Evolutionary conservation across 345 rosid species (phyloP).

Genomic region (Moricandia arvensis): DNA sequence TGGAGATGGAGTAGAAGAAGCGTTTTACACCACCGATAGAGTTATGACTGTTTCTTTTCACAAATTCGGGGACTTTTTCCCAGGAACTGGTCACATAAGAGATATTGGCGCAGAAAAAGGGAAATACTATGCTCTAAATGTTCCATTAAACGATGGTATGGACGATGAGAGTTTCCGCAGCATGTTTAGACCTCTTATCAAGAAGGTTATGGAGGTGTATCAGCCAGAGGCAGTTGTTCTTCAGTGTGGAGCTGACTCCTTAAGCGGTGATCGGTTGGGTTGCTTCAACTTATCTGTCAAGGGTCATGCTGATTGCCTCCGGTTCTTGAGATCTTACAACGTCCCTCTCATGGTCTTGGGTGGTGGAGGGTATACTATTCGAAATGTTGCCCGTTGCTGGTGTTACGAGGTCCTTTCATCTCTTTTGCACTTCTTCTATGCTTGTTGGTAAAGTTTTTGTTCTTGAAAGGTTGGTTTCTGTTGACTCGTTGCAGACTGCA

Average conservation of each 20-base stretch:
- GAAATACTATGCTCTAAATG: constrained; percentile 82
- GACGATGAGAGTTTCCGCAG: constrained; percentile 86
- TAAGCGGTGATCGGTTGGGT: constrained; percentile 95
- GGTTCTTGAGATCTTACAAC: constrained; percentile 82
- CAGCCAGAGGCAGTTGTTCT: constrained; percentile 99
- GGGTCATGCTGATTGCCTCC: constrained; percentile 98
- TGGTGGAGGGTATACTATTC: constrained; percentile 97
- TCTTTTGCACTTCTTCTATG: constrained; percentile 8
- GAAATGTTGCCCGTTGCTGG: constrained; percentile 99
- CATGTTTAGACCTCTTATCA: constrained; percentile 78
- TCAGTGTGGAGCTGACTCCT: constrained; percentile 98
- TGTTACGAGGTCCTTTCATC: constrained; percentile 76
- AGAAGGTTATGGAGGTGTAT: constrained; percentile 93
- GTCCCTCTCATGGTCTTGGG: constrained; percentile 97
- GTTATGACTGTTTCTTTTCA: constrained; percentile 99
- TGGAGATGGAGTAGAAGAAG: constrained; percentile 99
- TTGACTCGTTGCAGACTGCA: constrained; percentile 66
- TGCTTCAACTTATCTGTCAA: constrained; percentile 95
- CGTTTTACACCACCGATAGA: constrained; percentile 95
- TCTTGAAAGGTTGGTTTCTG: constrained; percentile 24
- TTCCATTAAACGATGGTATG: constrained; percentile 86
- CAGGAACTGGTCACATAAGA: constrained; percentile 89
- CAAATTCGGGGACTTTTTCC: constrained; percentile 96
- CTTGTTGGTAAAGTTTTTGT: constrained; percentile 9
- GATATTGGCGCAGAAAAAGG: constrained; percentile 72